Evolutionary conservation across 768 basidiomycete genomes (phyloP).

Genomic region (Rhizopogon vesiculosus): DNA sequence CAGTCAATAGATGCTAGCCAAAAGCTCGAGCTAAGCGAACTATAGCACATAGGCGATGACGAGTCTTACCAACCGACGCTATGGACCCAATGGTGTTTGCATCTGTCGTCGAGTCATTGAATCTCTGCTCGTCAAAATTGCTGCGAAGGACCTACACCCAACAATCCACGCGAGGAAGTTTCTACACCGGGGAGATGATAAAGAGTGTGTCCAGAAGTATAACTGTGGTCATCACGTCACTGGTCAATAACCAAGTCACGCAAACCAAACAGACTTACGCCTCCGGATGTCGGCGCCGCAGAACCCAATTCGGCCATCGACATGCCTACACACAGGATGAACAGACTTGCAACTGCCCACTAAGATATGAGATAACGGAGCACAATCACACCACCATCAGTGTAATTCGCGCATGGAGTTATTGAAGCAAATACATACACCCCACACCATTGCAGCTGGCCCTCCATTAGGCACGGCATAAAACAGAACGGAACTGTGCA

Average conservation of each 20-base stretch:
- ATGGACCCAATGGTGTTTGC: slow-evolving; percentile 54
- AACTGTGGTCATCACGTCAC: slow-evolving; percentile 27
- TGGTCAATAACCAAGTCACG: not conserved
- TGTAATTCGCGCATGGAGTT: not conserved
- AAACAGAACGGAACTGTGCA: too few relatives aligned
- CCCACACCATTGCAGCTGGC: too few relatives aligned
- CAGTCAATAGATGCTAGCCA: slow-evolving; percentile 56
- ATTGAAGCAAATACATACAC: slow-evolving; percentile 12
- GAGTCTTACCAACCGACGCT: slow-evolving; percentile 27
- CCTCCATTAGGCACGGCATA: too few relatives aligned
- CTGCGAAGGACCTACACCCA: slow-evolving; percentile 44
- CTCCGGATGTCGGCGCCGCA: slow-evolving; percentile 37
- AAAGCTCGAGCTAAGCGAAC: slow-evolving; percentile 5
- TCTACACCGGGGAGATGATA: slow-evolving; percentile 51
- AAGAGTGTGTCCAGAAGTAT: slow-evolving; percentile 66
- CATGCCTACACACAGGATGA: slow-evolving; percentile 34
- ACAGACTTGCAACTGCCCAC: slow-evolving; percentile 35
- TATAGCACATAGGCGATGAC: not conserved
- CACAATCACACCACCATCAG: slow-evolving; percentile 1
- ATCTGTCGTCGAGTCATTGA: slow-evolving; percentile 21
- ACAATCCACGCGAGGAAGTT: slow-evolving; percentile 65
- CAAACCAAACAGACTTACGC: slow-evolving; percentile 17
- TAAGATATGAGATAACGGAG: not conserved
- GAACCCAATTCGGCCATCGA: slow-evolving; percentile 38
- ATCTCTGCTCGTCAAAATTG: not conserved